Evolutionary conservation across 1,139 yeast species (phyloP).

Genomic region (Diutina neorugosa): DNA sequence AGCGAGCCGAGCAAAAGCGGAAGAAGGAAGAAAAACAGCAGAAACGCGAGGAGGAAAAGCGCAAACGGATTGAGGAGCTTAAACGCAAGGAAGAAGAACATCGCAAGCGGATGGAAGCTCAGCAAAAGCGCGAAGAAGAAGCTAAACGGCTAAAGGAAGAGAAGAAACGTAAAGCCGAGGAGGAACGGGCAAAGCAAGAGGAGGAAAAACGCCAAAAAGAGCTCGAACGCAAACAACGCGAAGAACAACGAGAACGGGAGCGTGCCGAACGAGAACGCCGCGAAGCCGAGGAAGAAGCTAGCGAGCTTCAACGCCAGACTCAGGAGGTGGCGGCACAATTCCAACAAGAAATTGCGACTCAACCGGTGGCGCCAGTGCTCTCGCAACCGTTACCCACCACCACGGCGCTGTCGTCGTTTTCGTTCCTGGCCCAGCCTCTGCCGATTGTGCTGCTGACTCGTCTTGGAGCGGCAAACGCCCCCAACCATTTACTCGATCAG

Average conservation of each 20-base stretch:
- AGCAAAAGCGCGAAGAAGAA: conserved; percentile 39
- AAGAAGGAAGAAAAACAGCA: conserved; percentile 37
- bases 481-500: conserved; percentile 2
- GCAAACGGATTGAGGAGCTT: conserved; percentile 27
- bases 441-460: not conserved
- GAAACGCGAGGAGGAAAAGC: conserved; percentile 44
- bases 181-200: not conserved
- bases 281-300: not conserved
- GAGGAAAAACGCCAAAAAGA: conserved; percentile 27
- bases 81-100: conserved; percentile 37
- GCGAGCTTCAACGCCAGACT: not conserved
- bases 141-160: conserved; percentile 2
- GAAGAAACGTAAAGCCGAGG: not conserved
- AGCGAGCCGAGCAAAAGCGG: conserved; percentile 31
- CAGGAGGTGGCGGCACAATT: not conserved
- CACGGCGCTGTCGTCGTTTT: not conserved
- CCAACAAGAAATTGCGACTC: not conserved
- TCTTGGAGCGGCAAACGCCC: not conserved
- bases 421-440: not conserved
- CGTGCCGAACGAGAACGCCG: conserved; percentile 6
- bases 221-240: conserved; percentile 19
- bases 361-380: not conserved
- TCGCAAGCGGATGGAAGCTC: conserved; percentile 30
- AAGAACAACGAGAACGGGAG: conserved; percentile 11
- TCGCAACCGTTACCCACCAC: not conserved